Evolutionary conservation across 2,329 filamentous ascomycete species (phyloP).

Genomic region (Orbilia ellipsospora): DNA sequence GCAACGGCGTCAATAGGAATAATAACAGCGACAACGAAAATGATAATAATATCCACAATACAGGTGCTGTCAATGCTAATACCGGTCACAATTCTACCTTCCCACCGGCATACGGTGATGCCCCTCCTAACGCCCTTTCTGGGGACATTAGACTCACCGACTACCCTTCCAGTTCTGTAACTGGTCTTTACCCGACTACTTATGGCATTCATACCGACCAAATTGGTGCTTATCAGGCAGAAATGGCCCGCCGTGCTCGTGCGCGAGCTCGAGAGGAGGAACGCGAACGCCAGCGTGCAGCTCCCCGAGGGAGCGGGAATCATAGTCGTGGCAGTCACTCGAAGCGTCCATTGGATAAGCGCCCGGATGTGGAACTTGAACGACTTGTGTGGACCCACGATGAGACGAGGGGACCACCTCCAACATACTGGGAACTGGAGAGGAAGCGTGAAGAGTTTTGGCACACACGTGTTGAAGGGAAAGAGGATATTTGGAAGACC

Average conservation of each 20-base stretch:
- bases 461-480: conserved; percentile 32
- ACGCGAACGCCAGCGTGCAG: background rate
- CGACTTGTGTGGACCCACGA: conserved; percentile 32
- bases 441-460: conserved; percentile 35
- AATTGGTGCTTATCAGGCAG: background rate
- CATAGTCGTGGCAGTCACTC: too few species aligned
- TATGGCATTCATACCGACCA: background rate
- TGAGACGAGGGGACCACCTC: conserved; percentile 7
- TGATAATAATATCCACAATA: background rate
- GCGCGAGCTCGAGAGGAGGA: background rate
- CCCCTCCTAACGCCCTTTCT: background rate
- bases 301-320: too few species aligned
- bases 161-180: background rate
- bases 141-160: background rate
- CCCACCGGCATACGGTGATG: background rate
- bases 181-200: background rate
- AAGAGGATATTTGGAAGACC: conserved; percentile 27
- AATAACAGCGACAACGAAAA: conserved; percentile 10
- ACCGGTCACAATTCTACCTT: background rate
- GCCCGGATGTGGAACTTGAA: conserved; percentile 22
- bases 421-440: conserved; percentile 6
- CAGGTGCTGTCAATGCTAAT: background rate
- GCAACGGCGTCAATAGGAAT: conserved; percentile 5
- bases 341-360: conserved; percentile 13
- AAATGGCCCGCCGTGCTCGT: background rate